Evolutionary conservation across 1,284 basidiomycete genomes (phyloP), one percentile per base, ranked within the genome.

Genomic region (Athelia psychrophila): DNA sequence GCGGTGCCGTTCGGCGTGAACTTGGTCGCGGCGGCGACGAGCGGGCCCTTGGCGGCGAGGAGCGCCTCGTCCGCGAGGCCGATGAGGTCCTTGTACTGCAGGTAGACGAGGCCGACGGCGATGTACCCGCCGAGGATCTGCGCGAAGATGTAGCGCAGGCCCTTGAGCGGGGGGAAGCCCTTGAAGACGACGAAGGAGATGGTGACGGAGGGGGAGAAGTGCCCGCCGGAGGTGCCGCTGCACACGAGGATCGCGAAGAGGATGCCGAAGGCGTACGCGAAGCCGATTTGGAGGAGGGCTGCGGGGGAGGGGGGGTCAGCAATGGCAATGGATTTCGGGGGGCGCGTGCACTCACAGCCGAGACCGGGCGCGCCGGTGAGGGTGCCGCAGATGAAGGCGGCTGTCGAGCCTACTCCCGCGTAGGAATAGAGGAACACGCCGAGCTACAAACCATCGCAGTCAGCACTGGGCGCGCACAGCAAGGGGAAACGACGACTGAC

Each of bases 121-220:
- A 88, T 63, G 58, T 81, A 88, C 18, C 76, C 78, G 15, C 84
- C 86, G 3, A 86, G 54, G 51, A 84, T 76, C 60, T 88, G 86
- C 1, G 82, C 77, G 12, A 79, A 51, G 50, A 88, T 81, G 58
- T 84, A 87, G 63, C 84, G 84, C 15, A 72, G 50, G 1, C 73
- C 85, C 59, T 85, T 87, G 35, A 66, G 57, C 19, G 69, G 58
- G 1, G 86, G 80, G 60, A 88, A 84, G 0, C 76, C 75, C 44
- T 69, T 74, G 70, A 80, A 82, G 13, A 86, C 22, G 16, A 76
- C 66, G 49, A 78, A 71, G 5, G 76, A 66, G 48, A 88, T 71
- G 9, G 86, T 84, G 30, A 88, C 71, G 48, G 76, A 72, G 19
- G 84, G 83, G 60, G 78, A 84, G 64, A 88, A 79, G 60, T 88